Percentiles rank a stretch among this genome's conserved stretches.
Conservation (phyloP, 192 early-diverging fungal species). For the Rhizoclosmatium sp. region DNA sequence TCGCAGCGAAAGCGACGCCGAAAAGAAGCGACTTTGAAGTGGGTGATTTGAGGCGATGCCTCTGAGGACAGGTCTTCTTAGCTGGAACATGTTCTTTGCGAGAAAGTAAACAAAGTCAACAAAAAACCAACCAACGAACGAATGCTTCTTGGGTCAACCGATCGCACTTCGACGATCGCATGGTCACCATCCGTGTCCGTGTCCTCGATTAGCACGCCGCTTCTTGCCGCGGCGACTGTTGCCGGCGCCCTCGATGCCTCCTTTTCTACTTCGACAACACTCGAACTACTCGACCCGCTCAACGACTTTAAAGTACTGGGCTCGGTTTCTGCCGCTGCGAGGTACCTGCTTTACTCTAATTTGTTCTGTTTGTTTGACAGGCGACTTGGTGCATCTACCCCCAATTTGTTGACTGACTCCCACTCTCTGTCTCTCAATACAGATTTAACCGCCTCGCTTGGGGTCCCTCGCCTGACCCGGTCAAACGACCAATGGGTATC, state of each 20-base stretch:
- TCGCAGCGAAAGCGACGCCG: not conserved
- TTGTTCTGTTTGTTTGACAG: not conserved
- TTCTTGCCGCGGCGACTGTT: conserved; percentile 91
- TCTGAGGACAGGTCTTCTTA: no score
- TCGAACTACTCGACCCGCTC: conserved; percentile 87
- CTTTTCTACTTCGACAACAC: conserved; percentile 86
- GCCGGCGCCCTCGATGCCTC: conserved; percentile 96
- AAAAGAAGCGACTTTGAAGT: not conserved
- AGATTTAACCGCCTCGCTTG: conserved; percentile 94
- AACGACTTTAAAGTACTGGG: conserved; percentile 56
- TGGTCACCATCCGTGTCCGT: conserved; percentile 83
- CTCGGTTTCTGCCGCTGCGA: conserved; percentile 62
- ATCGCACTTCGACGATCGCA: conserved; percentile 86
- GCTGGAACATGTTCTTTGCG: not conserved
- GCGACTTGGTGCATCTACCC: not conserved
- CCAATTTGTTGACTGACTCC: not conserved
- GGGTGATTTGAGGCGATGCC: not conserved
- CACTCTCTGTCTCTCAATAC: not conserved
- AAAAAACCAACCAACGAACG: conserved; percentile 4
- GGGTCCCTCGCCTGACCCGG: conserved; percentile 51
- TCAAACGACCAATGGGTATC: conserved; percentile 69
- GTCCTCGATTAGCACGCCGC: conserved; percentile 51
- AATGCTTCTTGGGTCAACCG: conserved; percentile 43
- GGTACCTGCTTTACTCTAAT: conserved; percentile 57
- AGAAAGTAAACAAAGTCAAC: not conserved